These are phyloP conservation scores for Fusarium compactum DNA, from an alignment of 2,329 filamentous ascomycete genomes.

Conservation along the genomic window DNA sequence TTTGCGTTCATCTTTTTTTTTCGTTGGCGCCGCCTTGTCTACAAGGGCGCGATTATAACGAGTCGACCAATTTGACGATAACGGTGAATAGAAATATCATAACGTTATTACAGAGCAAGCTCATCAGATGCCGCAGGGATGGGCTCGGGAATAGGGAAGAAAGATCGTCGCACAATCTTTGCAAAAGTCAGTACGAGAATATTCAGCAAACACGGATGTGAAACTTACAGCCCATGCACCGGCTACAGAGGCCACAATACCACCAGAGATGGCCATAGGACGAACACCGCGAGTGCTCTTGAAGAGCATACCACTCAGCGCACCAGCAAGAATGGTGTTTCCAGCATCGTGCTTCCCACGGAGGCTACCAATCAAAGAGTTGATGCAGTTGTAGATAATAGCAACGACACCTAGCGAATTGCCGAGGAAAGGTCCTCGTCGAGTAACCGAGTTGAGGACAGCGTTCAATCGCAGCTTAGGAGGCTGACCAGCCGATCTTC, in stretches of 20 bases:
- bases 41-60: constrained; percentile 40
- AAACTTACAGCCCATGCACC: constrained; percentile 88
- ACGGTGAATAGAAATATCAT: constrained; percentile 33
- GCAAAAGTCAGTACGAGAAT: constrained; percentile 8
- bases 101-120: constrained; percentile 48
- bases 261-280: constrained; percentile 95
- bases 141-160: constrained; percentile 57
- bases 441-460: constrained; percentile 92
- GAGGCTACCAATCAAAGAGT: constrained; percentile 82
- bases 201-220: not conserved
- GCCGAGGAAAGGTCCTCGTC: constrained; percentile 92
- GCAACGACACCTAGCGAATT: constrained; percentile 97
- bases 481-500: constrained; percentile 79
- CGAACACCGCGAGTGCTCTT: constrained; percentile 92
- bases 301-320: constrained; percentile 91
- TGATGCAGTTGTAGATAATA: constrained; percentile 94
- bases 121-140: constrained; percentile 46
- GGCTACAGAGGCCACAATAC: constrained; percentile 86
- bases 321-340: constrained; percentile 89
- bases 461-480: constrained; percentile 95
- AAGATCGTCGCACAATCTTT: constrained; percentile 56
- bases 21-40: constrained; percentile 15
- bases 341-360: constrained; percentile 89
- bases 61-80: constrained; percentile 32
- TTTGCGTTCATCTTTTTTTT: constrained; percentile 24